Percentiles rank a stretch among this genome's conserved stretches.
These are phyloP conservation scores for Xylariaceae sp. DNA, from an alignment of 2,329 filamentous ascomycete genomes.

Conservation along the genomic window DNA sequence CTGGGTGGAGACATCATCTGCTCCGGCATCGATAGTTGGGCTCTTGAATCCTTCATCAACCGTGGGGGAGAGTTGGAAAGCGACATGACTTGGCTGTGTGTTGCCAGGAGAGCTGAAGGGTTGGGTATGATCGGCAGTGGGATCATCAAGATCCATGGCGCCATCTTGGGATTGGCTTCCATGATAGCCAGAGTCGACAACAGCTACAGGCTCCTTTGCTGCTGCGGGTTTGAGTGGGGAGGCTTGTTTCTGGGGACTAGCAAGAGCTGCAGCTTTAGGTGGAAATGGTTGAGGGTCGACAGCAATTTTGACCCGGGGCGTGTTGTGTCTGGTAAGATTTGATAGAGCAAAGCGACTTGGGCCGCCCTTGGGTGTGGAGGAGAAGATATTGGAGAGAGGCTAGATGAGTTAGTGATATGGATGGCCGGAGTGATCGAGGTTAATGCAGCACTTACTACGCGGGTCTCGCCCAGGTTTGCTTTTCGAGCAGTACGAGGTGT, in stretches of 20 bases:
- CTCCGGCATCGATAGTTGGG: slow-evolving; percentile 18
- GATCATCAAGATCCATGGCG: slow-evolving; percentile 40
- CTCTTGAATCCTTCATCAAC: slow-evolving; percentile 14
- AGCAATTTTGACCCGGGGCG: slow-evolving; percentile 59
- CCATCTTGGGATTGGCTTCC: slow-evolving; percentile 59
- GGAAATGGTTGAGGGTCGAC: slow-evolving; percentile 44
- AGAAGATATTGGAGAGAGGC: slow-evolving; percentile 61
- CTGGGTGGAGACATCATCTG: slow-evolving; percentile 25
- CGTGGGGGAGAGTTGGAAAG: slow-evolving; percentile 20
- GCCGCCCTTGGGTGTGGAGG: slow-evolving; percentile 52
- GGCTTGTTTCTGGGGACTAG: slow-evolving; percentile 34
- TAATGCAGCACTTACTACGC: slow-evolving; percentile 54
- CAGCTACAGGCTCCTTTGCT: slow-evolving; percentile 31
- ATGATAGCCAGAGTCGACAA: slow-evolving; percentile 68
- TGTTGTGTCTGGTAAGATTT: slow-evolving; percentile 47
- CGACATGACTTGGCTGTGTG: slow-evolving; percentile 20
- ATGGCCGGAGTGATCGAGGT: background rate
- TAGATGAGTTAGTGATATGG: slow-evolving; percentile 30
- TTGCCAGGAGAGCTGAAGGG: slow-evolving; percentile 21
- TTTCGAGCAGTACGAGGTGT: slow-evolving; percentile 72
- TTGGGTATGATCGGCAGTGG: slow-evolving; percentile 22
- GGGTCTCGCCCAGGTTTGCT: slow-evolving; percentile 52
- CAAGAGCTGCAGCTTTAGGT: slow-evolving; percentile 32
- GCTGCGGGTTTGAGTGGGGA: slow-evolving; percentile 31
- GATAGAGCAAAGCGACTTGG: slow-evolving; percentile 53